Evolutionary conservation across 2,329 filamentous ascomycete genomes (phyloP).

Genomic region (Diplocarpon rosae): DNA sequence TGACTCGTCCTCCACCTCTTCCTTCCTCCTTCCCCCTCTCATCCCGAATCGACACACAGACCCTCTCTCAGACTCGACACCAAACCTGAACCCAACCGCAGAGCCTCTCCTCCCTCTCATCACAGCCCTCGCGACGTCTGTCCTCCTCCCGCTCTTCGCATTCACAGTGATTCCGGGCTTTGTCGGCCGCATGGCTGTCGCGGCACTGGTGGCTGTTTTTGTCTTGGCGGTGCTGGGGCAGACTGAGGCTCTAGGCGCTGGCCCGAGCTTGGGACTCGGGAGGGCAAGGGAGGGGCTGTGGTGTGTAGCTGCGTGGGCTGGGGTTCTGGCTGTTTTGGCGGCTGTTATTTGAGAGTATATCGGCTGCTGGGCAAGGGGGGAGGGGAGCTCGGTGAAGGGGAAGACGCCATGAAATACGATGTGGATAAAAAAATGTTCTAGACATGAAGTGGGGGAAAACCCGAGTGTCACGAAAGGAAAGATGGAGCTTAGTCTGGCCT

Average conservation of each 20-base stretch:
- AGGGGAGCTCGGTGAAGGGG: too few relatives aligned
- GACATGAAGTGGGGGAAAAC: too few relatives aligned
- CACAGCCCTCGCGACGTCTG: conserved; percentile 38
- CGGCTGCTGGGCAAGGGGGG: too few relatives aligned
- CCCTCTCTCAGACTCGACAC: background rate
- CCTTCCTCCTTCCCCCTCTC: conserved; percentile 1
- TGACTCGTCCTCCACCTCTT: conserved; percentile 4
- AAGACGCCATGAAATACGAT: too few relatives aligned
- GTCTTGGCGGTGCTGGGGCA: conserved; percentile 26
- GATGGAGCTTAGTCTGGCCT: too few relatives aligned
- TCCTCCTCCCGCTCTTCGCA: conserved; percentile 46
- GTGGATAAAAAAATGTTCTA: too few relatives aligned
- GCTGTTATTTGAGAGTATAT: too few relatives aligned
- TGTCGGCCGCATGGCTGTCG: conserved; percentile 44
- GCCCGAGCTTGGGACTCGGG: conserved; percentile 1
- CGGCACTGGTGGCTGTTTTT: conserved; percentile 39
- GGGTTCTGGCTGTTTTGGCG: too few relatives aligned
- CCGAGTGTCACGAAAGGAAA: too few relatives aligned
- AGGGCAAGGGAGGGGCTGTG: conserved; percentile 16
- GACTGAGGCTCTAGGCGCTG: conserved; percentile 7
- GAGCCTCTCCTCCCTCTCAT: conserved; percentile 26
- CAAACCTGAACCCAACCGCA: conserved; percentile 7
- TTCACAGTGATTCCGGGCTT: conserved; percentile 48
- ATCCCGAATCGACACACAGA: background rate
- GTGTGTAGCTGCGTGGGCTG: conserved; percentile 18